Base-by-base conservation (phyloP, 2,329 filamentous ascomycete genomes). In the Coniella vitis region DNA sequence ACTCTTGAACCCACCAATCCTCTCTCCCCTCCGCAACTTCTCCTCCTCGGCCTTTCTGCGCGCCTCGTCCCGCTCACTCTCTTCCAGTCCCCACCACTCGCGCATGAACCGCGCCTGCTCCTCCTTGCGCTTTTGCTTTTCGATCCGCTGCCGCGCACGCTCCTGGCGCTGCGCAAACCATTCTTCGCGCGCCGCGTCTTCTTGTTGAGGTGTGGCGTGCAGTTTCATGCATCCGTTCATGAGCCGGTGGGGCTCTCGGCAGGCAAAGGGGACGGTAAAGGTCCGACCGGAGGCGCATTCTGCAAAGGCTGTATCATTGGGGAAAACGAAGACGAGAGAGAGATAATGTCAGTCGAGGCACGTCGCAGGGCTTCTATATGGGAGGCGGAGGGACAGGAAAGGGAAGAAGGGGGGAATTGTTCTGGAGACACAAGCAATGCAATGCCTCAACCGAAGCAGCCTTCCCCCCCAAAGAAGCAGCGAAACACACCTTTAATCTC, bases 201-300 rank as follows among this genome's bases (percentile, higher is more conserved):
- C 79, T 65, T 94, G 88, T 47, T 78, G 81, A 55, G 83, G 86
- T 55, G 87, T 94, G 48, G 91, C 90, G 70, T 94, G 86, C 48
- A 76, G 68, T 58, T 90, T 76, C 90, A 98, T 96, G 72, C 93
- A 98, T 54, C 73, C 76, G 70, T 98, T 98, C 93, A 98, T 98
- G 32, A 77, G 75, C 54, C 84, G 82, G 60, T 90, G 86, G 62
- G 90, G 78, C 42, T 76, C 69, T 47, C 89, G 84, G 72, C 93
- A 98, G 46, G 83, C 79, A 74, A 93, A 96, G 12, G 90, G 86
- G 51, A 93, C 86, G 49, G 84, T 90, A 59, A 97, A 80, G 5
- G 90, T 97, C 56, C 88, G 86, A 63, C 85, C 84, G 43, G 84
- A 76, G 46, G 90, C 90, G 75, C 93, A 98, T 57, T 85, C 83